Evolutionary conservation across 192 early-diverging fungal genomes (phyloP), one percentile per base, ranked within the genome.

Genomic region (Chytriomyces sp.): DNA sequence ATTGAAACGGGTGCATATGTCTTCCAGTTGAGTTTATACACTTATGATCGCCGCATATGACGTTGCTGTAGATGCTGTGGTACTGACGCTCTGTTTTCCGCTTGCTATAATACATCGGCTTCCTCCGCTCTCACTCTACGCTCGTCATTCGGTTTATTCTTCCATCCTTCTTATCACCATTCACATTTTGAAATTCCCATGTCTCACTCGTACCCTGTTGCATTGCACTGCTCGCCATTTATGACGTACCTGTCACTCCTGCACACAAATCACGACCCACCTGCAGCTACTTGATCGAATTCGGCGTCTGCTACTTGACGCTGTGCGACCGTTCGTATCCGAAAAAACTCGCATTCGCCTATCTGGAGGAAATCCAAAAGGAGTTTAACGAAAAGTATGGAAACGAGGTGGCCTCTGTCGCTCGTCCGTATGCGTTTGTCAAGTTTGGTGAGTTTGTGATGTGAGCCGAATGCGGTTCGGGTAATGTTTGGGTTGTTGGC

Each of bases 341-440:
- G 33, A 83, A 81, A 41, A 85, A 82, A 75, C 85, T 96, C 28
- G 96, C 96, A 0, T 99, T 99, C 75, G 92, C 88, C 67, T 99
- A 95, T 64, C 82, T 99, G 69, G 94, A 97, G 74, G 96, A 99
- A 77, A 82, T 99, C 40, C 90, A 93, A 64, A 91, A 91, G 54
- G 96, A 99, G 82, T 99, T 99, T 80, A 86, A 91, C 57, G 88
- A 90, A 82, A 91, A 91, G 77, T 96, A 97, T 75, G 96, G 96
- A 61, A 87, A 88, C 65, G 94, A 99, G 70, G 89, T 94, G 3
- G 90, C 91, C 38, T 89, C 90, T 33, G 93, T 88, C 44, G 88
- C 96, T 38, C 82, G 96, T 55, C 95, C 96, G 17, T 99, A 97
- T 77, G 96, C 96, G 14, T 97, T 99, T 84, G 93, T 96, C 58